Conservation (phyloP, 441 rosid species). For the Monsonia emarginata region DNA sequence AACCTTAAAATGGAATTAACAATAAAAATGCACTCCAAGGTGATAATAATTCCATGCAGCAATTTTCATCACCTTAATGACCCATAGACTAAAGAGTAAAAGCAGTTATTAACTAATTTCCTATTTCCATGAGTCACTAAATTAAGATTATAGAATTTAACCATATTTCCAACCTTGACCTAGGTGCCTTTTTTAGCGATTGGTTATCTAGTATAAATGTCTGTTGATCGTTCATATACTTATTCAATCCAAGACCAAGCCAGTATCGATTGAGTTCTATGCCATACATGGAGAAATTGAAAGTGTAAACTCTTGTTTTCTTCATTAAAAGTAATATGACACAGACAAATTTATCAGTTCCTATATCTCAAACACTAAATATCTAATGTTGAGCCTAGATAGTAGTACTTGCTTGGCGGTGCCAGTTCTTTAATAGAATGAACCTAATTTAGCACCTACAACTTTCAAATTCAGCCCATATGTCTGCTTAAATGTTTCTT, state of each 20-base stretch:
- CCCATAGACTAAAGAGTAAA: too few species aligned
- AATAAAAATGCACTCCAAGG: not conserved
- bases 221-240: not conserved
- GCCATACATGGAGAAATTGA: not conserved
- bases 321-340: too few species aligned
- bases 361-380: not conserved
- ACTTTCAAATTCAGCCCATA: not conserved
- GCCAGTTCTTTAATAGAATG: not conserved
- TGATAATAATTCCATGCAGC: not conserved
- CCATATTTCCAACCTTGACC: not conserved
- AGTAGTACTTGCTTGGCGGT: too few species aligned
- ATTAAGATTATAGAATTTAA: not conserved
- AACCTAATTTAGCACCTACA: not conserved
- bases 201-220: not conserved
- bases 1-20: not conserved
- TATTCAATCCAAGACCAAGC: not conserved
- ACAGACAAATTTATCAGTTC: not conserved
- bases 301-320: not conserved
- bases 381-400: not conserved
- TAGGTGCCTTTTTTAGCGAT: not conserved
- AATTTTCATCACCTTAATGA: not conserved
- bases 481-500: not conserved
- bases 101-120: too few species aligned
- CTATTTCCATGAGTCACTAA: not conserved
- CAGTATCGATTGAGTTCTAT: not conserved